A percentile compares a stretch with the other conserved stretches of the same genome.
Evolutionary conservation across 345 rosid species (phyloP).

Genomic region (Stellera chamaejasme): DNA sequence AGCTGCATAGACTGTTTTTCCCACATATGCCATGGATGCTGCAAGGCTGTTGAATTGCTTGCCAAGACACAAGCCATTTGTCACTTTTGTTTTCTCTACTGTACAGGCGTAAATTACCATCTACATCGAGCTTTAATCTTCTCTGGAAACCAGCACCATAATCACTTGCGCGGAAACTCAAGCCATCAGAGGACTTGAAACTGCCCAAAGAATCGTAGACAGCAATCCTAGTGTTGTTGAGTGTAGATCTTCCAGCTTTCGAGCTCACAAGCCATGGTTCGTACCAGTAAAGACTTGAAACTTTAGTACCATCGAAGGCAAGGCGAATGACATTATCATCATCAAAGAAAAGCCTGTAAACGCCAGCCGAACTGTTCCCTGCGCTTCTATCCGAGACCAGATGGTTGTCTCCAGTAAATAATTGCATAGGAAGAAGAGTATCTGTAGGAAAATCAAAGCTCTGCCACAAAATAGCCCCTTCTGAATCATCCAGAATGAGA

Average conservation of each 20-base stretch:
- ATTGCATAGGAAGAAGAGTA: constrained; percentile 29
- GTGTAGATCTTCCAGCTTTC: constrained; percentile 17
- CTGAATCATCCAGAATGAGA: constrained; percentile 10
- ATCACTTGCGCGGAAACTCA: constrained; percentile 15
- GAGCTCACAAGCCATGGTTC: constrained; percentile 7
- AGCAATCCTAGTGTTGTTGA: constrained; percentile 19
- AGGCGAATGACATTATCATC: constrained; percentile 22
- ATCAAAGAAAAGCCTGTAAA: constrained; percentile 19
- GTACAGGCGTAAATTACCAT: constrained; percentile 27
- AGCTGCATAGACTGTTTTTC: constrained; percentile 20
- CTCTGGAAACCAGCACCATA: constrained; percentile 13
- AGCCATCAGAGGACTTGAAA: constrained; percentile 18
- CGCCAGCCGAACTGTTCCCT: constrained; percentile 18
- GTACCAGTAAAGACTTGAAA: constrained; percentile 26
- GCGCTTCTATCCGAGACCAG: constrained; percentile 17
- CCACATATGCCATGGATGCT: constrained; percentile 30
- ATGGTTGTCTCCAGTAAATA: constrained; percentile 5
- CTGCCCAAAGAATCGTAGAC: constrained; percentile 14
- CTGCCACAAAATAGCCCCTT: constrained; percentile 17
- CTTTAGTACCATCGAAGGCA: constrained; percentile 12
- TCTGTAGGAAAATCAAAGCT: constrained; percentile 30
- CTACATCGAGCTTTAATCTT: constrained; percentile 22
- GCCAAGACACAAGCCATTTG: constrained; percentile 23
- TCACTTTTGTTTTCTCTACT: background rate
- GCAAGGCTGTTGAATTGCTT: constrained; percentile 15